Conservation (phyloP, 2,329 filamentous ascomycete species). For the Paecilomyces formosus region DNA sequence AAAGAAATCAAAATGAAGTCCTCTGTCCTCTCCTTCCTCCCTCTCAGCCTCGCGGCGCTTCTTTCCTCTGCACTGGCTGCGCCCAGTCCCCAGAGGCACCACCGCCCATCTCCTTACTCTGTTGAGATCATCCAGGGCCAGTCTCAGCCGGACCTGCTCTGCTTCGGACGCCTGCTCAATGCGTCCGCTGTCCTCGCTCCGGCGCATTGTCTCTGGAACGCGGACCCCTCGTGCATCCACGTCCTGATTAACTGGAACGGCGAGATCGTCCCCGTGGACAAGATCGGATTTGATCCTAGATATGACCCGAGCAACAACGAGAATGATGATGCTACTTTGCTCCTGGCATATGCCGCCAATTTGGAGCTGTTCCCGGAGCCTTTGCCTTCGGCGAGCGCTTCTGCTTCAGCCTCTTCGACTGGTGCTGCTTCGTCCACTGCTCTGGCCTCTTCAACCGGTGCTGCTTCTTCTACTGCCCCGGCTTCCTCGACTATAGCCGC, state of each 20-base stretch:
- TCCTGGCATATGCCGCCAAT: too few relatives aligned
- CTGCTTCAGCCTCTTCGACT: too few relatives aligned
- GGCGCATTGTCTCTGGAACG: neutral
- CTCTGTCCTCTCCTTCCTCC: neutral
- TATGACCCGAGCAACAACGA: too few relatives aligned
- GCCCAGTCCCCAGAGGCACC: neutral
- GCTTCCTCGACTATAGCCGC: too few relatives aligned
- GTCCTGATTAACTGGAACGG: neutral
- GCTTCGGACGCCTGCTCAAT: neutral
- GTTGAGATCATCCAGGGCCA: neutral
- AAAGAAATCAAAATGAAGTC: neutral
- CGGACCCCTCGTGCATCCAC: neutral
- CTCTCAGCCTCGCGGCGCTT: neutral
- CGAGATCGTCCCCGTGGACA: neutral
- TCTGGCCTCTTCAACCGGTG: too few relatives aligned
- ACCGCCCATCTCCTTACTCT: neutral
- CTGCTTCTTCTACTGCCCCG: too few relatives aligned
- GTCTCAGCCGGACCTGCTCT: neutral
- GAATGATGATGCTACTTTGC: too few relatives aligned
- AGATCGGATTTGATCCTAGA: neutral
- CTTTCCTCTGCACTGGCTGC: neutral
- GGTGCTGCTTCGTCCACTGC: too few relatives aligned
- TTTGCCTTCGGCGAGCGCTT: too few relatives aligned
- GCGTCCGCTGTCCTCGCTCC: neutral
- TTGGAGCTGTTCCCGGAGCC: too few relatives aligned